Evolutionary conservation across 345 rosid species (phyloP), one percentile per base, ranked within the genome.

Genomic region (Sonneratia caseolaris): DNA sequence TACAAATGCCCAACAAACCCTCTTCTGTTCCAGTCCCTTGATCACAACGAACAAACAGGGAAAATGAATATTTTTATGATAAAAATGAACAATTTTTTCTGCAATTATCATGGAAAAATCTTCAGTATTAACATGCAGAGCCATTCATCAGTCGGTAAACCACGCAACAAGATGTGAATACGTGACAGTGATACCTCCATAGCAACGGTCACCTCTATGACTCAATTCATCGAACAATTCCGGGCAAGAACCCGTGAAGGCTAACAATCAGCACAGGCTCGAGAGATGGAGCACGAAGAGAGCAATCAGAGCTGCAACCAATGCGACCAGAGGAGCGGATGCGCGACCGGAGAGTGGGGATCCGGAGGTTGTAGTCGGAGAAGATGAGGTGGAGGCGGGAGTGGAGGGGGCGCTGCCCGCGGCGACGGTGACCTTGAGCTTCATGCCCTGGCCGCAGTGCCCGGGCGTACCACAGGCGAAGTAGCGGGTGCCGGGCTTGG

Each of bases 371-470:
- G 68, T 37, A 24, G 74, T 74, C 57, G 84, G 75, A 14, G 82
- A 73, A 36, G 80, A 27, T 8, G 79, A 73, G 3, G 86, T 69
- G 14, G 74, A 76, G 4, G 80, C 79, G 0, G 91, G 86, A 0
- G 87, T 74, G 4, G 95, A 83, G 2, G 89, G 62, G 4, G 87
- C 86, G 45, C 75, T 81, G 43, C 85, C 91, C 15, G 89, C 71
- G 21, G 78, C 81, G 14, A 84, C 81, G 16, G 88, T 86, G 77
- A 93, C 81, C 82, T 91, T 89, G 38, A 94, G 74, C 79, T 90
- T 94, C 97, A 91, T 94, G 73, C 97, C 97, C 73, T 87, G 91
- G 59, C 72, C 83, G 12, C 98, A 94, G 76, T 94, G 98, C 42
- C 97, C 97, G 9, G 68, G 67, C 1, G 98, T 90, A 40, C 98